Evolutionary conservation across 2,329 filamentous ascomycete genomes (phyloP).

Genomic region (Biscogniauxia marginata): DNA sequence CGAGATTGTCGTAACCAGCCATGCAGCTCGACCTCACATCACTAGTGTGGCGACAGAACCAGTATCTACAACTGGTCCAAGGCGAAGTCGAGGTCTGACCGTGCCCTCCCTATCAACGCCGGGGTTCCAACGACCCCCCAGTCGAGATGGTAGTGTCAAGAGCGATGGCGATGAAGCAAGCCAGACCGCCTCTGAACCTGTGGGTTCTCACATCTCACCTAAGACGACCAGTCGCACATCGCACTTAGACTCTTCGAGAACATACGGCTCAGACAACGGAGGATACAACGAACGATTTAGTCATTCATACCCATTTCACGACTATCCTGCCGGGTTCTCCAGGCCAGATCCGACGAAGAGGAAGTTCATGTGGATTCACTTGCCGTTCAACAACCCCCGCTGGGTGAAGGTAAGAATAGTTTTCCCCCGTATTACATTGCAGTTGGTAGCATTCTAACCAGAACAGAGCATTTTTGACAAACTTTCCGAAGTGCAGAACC

Average conservation of each 20-base stretch:
- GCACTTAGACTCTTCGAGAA: background rate
- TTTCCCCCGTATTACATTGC: conserved; percentile 15
- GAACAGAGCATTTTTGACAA: conserved; percentile 37
- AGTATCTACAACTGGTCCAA: conserved; percentile 8
- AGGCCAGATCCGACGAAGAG: conserved; percentile 38
- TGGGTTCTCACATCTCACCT: conserved; percentile 25
- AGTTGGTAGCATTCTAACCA: conserved; percentile 25
- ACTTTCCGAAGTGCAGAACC: conserved; percentile 45
- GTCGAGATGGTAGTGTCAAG: conserved; percentile 23
- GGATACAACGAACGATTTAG: conserved; percentile 9
- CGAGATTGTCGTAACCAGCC: conserved; percentile 38
- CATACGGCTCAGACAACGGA: conserved; percentile 3
- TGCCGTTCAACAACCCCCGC: conserved; percentile 55
- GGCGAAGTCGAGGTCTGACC: conserved; percentile 32
- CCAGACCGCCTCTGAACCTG: conserved; percentile 34
- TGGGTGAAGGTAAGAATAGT: conserved; percentile 52
- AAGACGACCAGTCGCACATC: conserved; percentile 1
- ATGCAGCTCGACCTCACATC: conserved; percentile 29
- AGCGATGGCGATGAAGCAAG: conserved; percentile 19
- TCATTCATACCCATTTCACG: conserved; percentile 24
- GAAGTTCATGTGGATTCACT: conserved; percentile 58
- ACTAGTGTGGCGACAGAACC: conserved; percentile 23
- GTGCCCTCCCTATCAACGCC: conserved; percentile 33
- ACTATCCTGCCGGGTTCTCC: conserved; percentile 40
- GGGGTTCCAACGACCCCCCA: conserved; percentile 29